Percentiles rank a stretch among this genome's conserved stretches.
These are phyloP conservation scores for Pestalotiopsis sp. DNA, from an alignment of 2,329 filamentous ascomycete species.

Conservation along the genomic window DNA sequence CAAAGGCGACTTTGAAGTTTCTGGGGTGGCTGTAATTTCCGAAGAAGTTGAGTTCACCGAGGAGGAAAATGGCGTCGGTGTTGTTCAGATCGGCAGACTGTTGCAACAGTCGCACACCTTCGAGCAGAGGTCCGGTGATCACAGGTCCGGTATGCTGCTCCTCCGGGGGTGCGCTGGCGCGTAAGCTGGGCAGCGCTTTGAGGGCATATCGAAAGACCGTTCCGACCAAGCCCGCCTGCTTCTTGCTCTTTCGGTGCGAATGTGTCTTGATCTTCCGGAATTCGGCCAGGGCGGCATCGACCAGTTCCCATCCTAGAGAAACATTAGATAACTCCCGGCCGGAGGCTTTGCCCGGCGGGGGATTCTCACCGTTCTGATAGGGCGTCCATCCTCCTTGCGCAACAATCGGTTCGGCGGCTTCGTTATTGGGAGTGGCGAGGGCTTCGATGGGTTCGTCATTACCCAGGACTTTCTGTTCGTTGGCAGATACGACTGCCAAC, in stretches of 20 bases:
- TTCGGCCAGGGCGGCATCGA: slow-evolving; percentile 53
- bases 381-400: slow-evolving; percentile 29
- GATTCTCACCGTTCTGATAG: slow-evolving; percentile 33
- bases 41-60: slow-evolving; percentile 96
- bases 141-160: slow-evolving; percentile 38
- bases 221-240: slow-evolving; percentile 46
- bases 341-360: too few species aligned
- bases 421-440: slow-evolving; percentile 22
- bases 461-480: slow-evolving; percentile 31
- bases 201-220: slow-evolving; percentile 46
- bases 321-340: slow-evolving; percentile 14
- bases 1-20: slow-evolving; percentile 78
- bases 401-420: slow-evolving; percentile 25
- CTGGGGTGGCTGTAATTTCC: slow-evolving; percentile 89
- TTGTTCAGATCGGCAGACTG: slow-evolving; percentile 59
- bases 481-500: slow-evolving; percentile 24
- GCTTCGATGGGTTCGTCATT: slow-evolving; percentile 19
- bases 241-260: slow-evolving; percentile 45
- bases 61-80: slow-evolving; percentile 83
- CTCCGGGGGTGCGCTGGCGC: slow-evolving; percentile 48
- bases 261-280: slow-evolving; percentile 52
- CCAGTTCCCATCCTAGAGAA: slow-evolving; percentile 51
- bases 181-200: slow-evolving; percentile 53
- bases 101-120: slow-evolving; percentile 56
- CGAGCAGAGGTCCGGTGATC: slow-evolving; percentile 47